Evolutionary conservation across 257 asterid genomes (phyloP), one percentile per base, ranked within the genome.

Genomic region (Linaria vulgaris): DNA sequence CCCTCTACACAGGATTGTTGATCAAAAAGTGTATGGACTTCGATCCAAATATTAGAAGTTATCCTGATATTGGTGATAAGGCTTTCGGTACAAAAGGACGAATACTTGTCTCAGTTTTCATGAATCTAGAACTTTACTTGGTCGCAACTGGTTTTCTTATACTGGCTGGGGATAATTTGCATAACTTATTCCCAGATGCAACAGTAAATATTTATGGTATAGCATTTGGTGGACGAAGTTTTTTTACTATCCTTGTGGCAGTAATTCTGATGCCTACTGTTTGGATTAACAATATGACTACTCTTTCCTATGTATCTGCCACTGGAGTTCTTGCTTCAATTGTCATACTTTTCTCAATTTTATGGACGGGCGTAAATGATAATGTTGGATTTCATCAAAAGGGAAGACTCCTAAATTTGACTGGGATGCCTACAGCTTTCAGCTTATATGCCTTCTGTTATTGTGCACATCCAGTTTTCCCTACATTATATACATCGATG

Each of bases 391-490:
- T 83, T 53, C 75, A 59, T 7, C 66, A 74, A 7, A 74, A 65
- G 48, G 94, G 88, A 13, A 56, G 52, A 15, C 56, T 78, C 19
- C 3, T 83, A 54, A 78, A 79, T 44, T 83, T 80, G 84, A 66
- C 49, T 7, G 91, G 91, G n/a, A 53, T 83, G n/a, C 94, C 94
- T 0, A 85, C 83, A 1, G 81, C 87, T 31, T 53, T 81, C 10
- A 85, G 94, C 79, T 77, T 88, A 22, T 85, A 81, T 11, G 69
- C 84, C 12, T 83, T 85, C 19, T 83, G 96, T 34, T 88, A 88
- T 1, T 81, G 96, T 17, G 89, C 85, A 25, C 96, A 85, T 72
- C 89, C 96, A 0, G 83, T 88, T 78, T 88, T 88, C 38, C 94
- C 94, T 2, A 81, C 94, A 0, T 19, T 85, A 31, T 83, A 85